Evolutionary conservation across 1,284 basidiomycete species (phyloP), one percentile per base, ranked within the genome.

Genomic region (Sparassis latifolia): DNA sequence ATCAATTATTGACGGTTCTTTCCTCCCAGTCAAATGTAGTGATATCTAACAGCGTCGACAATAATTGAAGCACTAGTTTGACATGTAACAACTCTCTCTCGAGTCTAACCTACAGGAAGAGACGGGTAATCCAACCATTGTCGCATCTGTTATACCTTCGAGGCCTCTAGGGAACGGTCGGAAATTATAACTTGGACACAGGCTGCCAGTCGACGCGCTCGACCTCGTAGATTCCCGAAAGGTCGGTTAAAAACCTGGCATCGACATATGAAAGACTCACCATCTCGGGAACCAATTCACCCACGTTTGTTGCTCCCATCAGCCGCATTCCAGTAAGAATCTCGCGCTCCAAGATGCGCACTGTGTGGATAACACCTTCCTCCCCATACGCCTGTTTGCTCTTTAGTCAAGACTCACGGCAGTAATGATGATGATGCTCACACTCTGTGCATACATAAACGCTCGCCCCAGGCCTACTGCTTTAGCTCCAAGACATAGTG

Each of bases 361-460:
- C 77, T 32, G 86, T 76, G 62, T 88, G 88, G 38, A 82, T 74
- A 10, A 93, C 91, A 1, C 94, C 94, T 6, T 79, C 78, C 56
- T 85, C 80, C 1, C 92, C 93, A 52, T 92, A 95, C 3, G 90
- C 90, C 78, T 89, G 55, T 30, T 28, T 7, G 37, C 1, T 27
- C n/a, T 32, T 32, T 9, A 29, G 35, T 45, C 6, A 31, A 32
- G 5, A 45, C 4, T 6, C 3, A 3, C 9, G 39, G 12, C n/a
- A 12, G 20, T 20, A 54, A 51, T 7, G 7, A 27, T 45, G 32
- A 37, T 27, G 29, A 6, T 3, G 60, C 80, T 61, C 66, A 88
- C 86, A 61, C 88, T 89, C 70, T 95, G 91, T 1, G 90, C 91
- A 61, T 89, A 95, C n/a, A 97, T 73, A 75, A 96, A 94, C 1